Evolutionary conservation across 1,139 yeast species (phyloP).

Genomic region (Scheffersomyces titani): DNA sequence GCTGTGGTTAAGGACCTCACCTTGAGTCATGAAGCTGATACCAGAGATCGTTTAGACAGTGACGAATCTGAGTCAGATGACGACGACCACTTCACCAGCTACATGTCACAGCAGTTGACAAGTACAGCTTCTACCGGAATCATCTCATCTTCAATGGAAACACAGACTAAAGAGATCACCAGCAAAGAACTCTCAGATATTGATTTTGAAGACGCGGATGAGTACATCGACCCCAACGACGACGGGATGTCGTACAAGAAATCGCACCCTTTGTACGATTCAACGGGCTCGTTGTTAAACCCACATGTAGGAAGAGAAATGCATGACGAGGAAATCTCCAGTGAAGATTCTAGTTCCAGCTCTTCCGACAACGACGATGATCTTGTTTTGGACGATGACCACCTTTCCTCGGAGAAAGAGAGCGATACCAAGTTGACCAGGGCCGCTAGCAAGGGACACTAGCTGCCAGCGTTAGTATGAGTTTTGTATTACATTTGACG

Average conservation of each 20-base stretch:
- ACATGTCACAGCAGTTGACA: conserved; percentile 81
- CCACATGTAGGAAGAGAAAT: conserved; percentile 2
- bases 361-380: conserved; percentile 36
- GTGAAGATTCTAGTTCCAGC: conserved; percentile 31
- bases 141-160: conserved; percentile 26
- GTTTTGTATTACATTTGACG: neutral
- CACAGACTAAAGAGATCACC: neutral
- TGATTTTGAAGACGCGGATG: conserved; percentile 48
- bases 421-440: conserved; percentile 35
- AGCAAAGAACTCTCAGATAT: neutral
- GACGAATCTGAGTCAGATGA: conserved; percentile 26
- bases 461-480: neutral
- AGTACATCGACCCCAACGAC: conserved; percentile 78
- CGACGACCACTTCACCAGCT: conserved; percentile 62
- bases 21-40: conserved; percentile 39
- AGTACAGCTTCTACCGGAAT: conserved; percentile 60
- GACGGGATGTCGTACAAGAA: conserved; percentile 76
- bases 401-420: conserved; percentile 15
- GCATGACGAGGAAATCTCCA: conserved; percentile 27
- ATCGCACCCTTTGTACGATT: conserved; percentile 59
- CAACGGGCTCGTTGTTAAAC: conserved; percentile 35
- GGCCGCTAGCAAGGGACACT: conserved; percentile 40
- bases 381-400: conserved; percentile 22
- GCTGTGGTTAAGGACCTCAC: conserved; percentile 24
- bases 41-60: conserved; percentile 14